A percentile compares a stretch with the other conserved stretches of the same genome.
Conservation (phyloP, 768 basidiomycete genomes). For the Lentinula detonsa region DNA sequence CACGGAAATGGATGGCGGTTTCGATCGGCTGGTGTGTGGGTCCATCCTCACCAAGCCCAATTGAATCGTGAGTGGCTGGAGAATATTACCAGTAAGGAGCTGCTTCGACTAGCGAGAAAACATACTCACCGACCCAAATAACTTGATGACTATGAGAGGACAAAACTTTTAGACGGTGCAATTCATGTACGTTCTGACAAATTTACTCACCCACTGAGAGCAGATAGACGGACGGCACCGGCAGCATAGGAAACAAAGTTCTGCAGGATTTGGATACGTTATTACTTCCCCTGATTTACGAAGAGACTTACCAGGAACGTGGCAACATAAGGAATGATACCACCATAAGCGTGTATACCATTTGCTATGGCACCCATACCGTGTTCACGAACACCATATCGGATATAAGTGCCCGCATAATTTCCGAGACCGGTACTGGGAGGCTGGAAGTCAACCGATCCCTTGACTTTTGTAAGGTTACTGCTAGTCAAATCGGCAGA, state of each 20-base stretch:
- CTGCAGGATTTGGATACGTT: slow-evolving; percentile 23
- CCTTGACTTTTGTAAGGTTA: slow-evolving; percentile 86
- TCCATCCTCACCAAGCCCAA: slow-evolving; percentile 89
- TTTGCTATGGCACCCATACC: slow-evolving; percentile 96
- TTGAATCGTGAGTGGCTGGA: slow-evolving; percentile 89
- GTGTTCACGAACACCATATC: slow-evolving; percentile 97
- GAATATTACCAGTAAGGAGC: not conserved
- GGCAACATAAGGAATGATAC: slow-evolving; percentile 83
- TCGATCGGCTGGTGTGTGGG: slow-evolving; percentile 96
- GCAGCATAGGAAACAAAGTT: slow-evolving; percentile 94
- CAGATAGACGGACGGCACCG: slow-evolving; percentile 88
- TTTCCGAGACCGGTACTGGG: slow-evolving; percentile 78
- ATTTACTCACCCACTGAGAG: slow-evolving; percentile 48
- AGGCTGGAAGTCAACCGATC: slow-evolving; percentile 86
- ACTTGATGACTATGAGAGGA: slow-evolving; percentile 58
- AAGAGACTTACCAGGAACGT: slow-evolving; percentile 69
- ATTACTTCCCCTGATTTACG: not conserved
- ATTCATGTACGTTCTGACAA: too few relatives aligned
- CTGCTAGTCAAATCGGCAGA: slow-evolving; percentile 91
- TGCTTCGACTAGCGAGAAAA: not conserved
- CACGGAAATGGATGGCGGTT: slow-evolving; percentile 80
- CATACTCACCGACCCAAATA: slow-evolving; percentile 83
- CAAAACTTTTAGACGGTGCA: not conserved
- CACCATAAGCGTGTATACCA: slow-evolving; percentile 85
- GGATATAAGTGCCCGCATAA: slow-evolving; percentile 86